Conservation (phyloP, 164 flowering plant species). For the Stephania yunnanensis region DNA sequence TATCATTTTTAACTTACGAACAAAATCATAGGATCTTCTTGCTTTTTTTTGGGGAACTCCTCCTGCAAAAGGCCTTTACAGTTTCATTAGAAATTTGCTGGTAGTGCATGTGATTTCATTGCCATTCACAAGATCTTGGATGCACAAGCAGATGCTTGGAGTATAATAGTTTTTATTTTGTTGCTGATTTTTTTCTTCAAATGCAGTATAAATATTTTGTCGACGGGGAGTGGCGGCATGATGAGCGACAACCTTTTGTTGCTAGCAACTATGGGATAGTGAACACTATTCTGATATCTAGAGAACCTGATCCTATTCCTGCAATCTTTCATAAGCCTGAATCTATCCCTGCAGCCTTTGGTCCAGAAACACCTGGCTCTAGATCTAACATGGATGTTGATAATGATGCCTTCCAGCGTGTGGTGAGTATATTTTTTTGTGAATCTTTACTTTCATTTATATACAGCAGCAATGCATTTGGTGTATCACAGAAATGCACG, state of each 20-base stretch:
- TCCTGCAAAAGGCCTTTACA: background rate
- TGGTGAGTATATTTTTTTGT: constrained; percentile 37
- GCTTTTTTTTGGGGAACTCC: background rate
- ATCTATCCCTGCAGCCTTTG: constrained; percentile 23
- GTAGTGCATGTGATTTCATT: background rate
- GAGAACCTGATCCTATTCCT: constrained; percentile 41
- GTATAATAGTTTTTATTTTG: background rate
- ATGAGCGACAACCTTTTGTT: constrained; percentile 52
- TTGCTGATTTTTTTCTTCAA: constrained; percentile 4
- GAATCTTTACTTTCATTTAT: background rate
- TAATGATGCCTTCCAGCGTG: constrained; percentile 48
- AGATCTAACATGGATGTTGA: constrained; percentile 86
- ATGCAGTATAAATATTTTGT: constrained; percentile 85
- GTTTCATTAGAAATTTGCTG: background rate
- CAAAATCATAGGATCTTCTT: background rate
- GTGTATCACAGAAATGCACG: background rate
- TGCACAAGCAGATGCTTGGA: background rate
- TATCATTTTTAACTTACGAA: background rate
- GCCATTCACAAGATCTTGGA: background rate
- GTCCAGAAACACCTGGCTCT: constrained; percentile 33
- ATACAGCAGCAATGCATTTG: background rate
- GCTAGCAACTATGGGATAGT: constrained; percentile 65
- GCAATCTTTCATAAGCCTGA: constrained; percentile 26
- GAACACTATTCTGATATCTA: constrained; percentile 53
- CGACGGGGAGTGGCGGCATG: constrained; percentile 95